phyloP scores from a whole-genome alignment of 2,329 filamentous ascomycete genomes.

The Curvularia hawaiiensis region DNA sequence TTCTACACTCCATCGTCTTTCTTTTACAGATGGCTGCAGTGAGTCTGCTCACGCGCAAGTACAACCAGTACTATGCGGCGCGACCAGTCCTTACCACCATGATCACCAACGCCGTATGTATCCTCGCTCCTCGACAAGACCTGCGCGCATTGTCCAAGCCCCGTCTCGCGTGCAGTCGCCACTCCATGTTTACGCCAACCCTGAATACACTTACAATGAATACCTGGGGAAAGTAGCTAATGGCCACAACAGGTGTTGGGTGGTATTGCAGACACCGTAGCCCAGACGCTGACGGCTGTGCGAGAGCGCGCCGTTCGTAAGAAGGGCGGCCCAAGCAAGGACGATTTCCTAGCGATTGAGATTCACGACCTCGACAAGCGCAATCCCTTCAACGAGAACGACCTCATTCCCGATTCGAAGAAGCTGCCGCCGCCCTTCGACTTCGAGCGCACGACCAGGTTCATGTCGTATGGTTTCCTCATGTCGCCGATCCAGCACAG shows the following conservation, averaged over 20 bases:
- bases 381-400: conserved; percentile 68
- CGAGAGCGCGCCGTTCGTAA: conserved; percentile 70
- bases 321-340: conserved; percentile 66
- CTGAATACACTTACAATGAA: neutral
- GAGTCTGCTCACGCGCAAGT: conserved; percentile 80
- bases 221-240: conserved; percentile 15
- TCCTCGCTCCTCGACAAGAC: neutral
- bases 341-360: conserved; percentile 81
- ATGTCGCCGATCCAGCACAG: conserved; percentile 96
- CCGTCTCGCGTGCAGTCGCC: neutral
- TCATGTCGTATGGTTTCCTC: conserved; percentile 96
- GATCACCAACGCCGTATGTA: conserved; percentile 89
- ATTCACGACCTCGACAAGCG: conserved; percentile 86
- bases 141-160: conserved; percentile 1
- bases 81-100: conserved; percentile 96
- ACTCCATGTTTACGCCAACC: neutral
- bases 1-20: conserved; percentile 84
- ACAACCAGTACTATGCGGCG: conserved; percentile 92
- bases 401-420: conserved; percentile 68
- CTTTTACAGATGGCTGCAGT: conserved; percentile 87
- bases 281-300: conserved; percentile 87
- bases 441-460: conserved; percentile 90
- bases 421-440: conserved; percentile 82
- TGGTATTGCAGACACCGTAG: conserved; percentile 94
- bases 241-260: conserved; percentile 64